Evolutionary conservation across 768 basidiomycete genomes (phyloP).

Genomic region (Rubroboletus pulcherrimus): DNA sequence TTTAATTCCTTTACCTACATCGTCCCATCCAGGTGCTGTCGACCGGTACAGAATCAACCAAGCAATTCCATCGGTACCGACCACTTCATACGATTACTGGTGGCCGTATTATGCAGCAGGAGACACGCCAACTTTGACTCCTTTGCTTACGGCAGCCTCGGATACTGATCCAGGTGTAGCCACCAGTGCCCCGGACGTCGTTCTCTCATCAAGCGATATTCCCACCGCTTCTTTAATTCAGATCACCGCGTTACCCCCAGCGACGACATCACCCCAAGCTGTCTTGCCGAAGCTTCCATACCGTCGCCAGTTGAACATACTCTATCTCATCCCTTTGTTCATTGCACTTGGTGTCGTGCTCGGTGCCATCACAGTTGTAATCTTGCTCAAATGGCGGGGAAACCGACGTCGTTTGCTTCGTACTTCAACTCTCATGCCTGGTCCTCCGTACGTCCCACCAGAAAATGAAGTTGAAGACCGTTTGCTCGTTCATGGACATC

Average conservation of each 20-base stretch:
- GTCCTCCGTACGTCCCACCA: slow-evolving; percentile 26
- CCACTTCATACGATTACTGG: slow-evolving; percentile 34
- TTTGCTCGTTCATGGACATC: slow-evolving; percentile 10
- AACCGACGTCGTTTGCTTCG: slow-evolving; percentile 2
- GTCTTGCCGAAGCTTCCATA: slow-evolving; percentile 18
- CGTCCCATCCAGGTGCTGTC: slow-evolving; percentile 4
- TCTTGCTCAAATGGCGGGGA: slow-evolving; percentile 14
- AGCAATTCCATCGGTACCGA: slow-evolving; percentile 5
- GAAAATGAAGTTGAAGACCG: slow-evolving; percentile 16
- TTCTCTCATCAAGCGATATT: slow-evolving; percentile 9
- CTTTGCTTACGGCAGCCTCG: slow-evolving; percentile 3
- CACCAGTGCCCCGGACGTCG: background rate
- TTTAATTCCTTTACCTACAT: slow-evolving; percentile 2
- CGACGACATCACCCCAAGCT: slow-evolving; percentile 10
- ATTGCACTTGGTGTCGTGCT: slow-evolving; percentile 23
- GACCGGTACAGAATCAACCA: slow-evolving; percentile 14
- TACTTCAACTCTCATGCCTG: slow-evolving; percentile 19
- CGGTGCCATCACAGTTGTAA: slow-evolving; percentile 12
- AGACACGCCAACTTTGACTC: slow-evolving; percentile 13
- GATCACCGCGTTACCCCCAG: slow-evolving; percentile 33
- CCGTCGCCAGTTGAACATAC: slow-evolving; percentile 23
- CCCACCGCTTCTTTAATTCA: slow-evolving; percentile 26
- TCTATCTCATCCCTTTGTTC: slow-evolving; percentile 28
- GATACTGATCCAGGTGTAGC: background rate
- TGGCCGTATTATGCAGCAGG: slow-evolving; percentile 36